Percentiles rank a stretch among this genome's conserved stretches.
These are phyloP conservation scores for Talaromyces stipitatus DNA, from an alignment of 495 filamentous ascomycete species.

Conservation along the genomic window DNA sequence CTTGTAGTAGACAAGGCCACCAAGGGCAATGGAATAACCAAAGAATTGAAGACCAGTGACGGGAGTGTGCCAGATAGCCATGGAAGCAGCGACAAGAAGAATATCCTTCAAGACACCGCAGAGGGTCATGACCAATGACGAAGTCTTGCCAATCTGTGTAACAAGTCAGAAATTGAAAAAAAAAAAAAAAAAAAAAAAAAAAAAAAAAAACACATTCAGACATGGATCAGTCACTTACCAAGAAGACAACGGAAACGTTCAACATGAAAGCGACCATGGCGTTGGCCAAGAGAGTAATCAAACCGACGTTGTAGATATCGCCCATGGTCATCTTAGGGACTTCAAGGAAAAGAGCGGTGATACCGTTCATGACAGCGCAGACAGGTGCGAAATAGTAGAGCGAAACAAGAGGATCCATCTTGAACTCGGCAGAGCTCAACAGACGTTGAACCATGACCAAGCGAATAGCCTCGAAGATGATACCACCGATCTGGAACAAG, in stretches of 20 bases:
- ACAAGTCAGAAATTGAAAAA: conserved; percentile 17
- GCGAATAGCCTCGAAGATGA: conserved; percentile 83
- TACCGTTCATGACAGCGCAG: conserved; percentile 82
- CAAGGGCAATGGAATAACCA: conserved; percentile 86
- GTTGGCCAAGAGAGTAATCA: conserved; percentile 69
- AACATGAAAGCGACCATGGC: conserved; percentile 77
- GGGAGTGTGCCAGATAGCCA: conserved; percentile 80
- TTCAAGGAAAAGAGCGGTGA: conserved; percentile 73
- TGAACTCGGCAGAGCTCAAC: conserved; percentile 83
- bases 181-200: no score
- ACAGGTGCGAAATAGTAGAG: conserved; percentile 95
- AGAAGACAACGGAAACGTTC: conserved; percentile 89
- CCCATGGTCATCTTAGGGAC: conserved; percentile 59
- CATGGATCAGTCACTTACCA: conserved; percentile 53
- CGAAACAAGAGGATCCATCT: conserved; percentile 95
- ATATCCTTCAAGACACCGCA: conserved; percentile 99
- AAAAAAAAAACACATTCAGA: no score
- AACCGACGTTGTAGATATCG: conserved; percentile 68
- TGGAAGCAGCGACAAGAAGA: conserved; percentile 81
- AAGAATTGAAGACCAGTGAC: conserved; percentile 82
- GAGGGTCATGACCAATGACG: conserved; percentile 90
- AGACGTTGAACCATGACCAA: conserved; percentile 88
- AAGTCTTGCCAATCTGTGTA: conserved; percentile 88
- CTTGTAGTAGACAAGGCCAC: conserved; percentile 95
- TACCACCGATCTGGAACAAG: conserved; percentile 76